Percentiles rank a stretch among this genome's conserved stretches.
Evolutionary conservation across 305 asterid species (phyloP).

Genomic region (Solanum chacoense): DNA sequence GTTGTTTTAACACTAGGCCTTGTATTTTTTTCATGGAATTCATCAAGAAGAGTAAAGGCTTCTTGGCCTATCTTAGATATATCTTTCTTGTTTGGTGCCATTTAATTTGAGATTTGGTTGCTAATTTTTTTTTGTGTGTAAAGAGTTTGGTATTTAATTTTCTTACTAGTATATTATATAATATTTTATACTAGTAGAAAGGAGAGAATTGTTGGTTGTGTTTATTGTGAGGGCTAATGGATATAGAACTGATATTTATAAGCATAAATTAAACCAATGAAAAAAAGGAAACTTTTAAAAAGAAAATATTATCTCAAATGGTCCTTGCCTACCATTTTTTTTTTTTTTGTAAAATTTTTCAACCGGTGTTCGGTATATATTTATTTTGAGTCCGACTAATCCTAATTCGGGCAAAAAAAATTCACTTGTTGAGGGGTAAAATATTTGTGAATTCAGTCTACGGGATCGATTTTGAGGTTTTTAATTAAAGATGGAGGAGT

Average conservation of each 20-base stretch:
- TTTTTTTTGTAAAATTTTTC: background rate
- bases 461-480: accelerated
- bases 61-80: background rate
- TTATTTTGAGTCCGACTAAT: background rate
- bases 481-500: background rate
- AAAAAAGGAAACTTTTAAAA: background rate
- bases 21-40: background rate
- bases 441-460: background rate
- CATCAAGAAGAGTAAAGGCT: background rate
- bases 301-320: background rate
- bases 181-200: background rate
- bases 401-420: accelerated
- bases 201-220: background rate
- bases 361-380: background rate
- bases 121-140: background rate
- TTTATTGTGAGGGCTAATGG: background rate
- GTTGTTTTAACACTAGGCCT: background rate
- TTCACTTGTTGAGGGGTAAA: background rate
- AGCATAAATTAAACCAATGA: background rate
- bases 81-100: background rate
- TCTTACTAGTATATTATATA: background rate
- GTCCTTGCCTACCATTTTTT: background rate
- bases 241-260: background rate
- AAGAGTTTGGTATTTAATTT: background rate
- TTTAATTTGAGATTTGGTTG: background rate